Base-by-base conservation (phyloP, 805 yeast genomes). In the Yarrowia hollandica region DNA sequence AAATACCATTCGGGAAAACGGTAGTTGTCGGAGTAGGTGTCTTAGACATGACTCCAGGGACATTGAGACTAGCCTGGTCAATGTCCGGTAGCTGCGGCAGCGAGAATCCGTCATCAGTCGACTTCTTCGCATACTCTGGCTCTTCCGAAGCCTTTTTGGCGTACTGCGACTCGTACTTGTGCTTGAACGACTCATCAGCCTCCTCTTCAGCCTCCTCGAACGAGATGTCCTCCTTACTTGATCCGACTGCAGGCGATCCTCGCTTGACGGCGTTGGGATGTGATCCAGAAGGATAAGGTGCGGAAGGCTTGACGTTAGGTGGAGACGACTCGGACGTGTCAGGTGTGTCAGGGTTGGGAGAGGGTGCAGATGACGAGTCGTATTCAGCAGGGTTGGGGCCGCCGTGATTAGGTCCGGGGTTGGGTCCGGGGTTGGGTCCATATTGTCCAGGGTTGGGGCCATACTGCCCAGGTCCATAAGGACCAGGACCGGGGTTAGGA, bases 401-500 rank as follows among this genome's bases (percentile, higher is more conserved):
- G 6, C 46, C 46, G 15, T 11, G 25, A 18, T 25, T 16, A 25
- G 48, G 48, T 5, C 30, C 30, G 2, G 48, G 48, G 2, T 25
- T 16, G 16, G 48, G 48, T 5, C 30, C 30, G 2, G 48, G 48
- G 2, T n/a, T n/a, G n/a, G n/a, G n/a, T n/a, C n/a, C 46, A 10
- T 12, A 6, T 28, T 12, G 8, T 12, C 23, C 23, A 19, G 22
- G 41, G 23, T 15, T 15, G 10, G 30, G 30, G 7, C 30, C 30
- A 33, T 33, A 9, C 15, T 26, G 37, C 3, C 23, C 26, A 7
- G 63, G 62, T 23, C 46, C 59, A 25, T 34, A 30, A 15, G 39
- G 52, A 6, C 59, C 54, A 19, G 55, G 61, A 2, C 63, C 65
- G 6, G 64, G 61, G 19, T 14, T 14, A 22, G 25, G 63, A 3